phyloP scores from a whole-genome alignment of 306 rosid species.

The Vigna unguiculata region DNA sequence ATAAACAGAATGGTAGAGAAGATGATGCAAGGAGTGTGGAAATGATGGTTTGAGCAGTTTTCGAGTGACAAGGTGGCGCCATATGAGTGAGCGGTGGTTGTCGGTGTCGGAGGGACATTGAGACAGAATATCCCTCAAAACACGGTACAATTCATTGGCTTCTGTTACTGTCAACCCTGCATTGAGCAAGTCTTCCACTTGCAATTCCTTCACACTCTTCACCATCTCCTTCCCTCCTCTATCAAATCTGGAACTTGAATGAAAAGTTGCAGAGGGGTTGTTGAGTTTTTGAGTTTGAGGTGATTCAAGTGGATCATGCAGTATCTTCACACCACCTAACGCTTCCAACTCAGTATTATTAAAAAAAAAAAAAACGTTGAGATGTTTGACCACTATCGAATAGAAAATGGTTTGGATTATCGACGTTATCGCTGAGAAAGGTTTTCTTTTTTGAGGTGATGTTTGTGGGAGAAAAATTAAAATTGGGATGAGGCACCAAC shows the following conservation, averaged over 20 bases:
- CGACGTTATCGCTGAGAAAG: too few species aligned
- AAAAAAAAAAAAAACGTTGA: too few species aligned
- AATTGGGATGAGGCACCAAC: not conserved
- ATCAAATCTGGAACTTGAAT: too few species aligned
- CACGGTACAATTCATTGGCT: conserved; percentile 52
- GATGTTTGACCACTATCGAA: too few species aligned
- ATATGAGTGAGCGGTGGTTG: conserved; percentile 45
- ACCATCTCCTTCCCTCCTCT: conserved; percentile 30
- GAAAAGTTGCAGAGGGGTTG: too few species aligned
- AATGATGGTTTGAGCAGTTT: conserved; percentile 65
- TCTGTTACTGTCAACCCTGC: conserved; percentile 60
- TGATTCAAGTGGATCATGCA: too few species aligned
- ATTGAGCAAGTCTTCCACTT: conserved; percentile 57
- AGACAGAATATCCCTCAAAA: conserved; percentile 40
- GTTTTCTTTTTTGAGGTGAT: too few species aligned
- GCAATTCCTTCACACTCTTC: conserved; percentile 54
- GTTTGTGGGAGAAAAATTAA: not conserved
- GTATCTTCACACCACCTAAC: too few species aligned
- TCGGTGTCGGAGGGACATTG: conserved; percentile 14
- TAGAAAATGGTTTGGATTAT: too few species aligned
- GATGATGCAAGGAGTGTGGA: conserved; percentile 64
- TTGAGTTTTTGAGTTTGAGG: too few species aligned
- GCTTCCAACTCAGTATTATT: too few species aligned
- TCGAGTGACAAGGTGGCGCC: conserved; percentile 68
- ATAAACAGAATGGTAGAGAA: conserved; percentile 65